Percentiles rank a stretch among this genome's conserved stretches.
phyloP scores from a whole-genome alignment of 1,284 basidiomycete genomes.

The Moesziomyces parantarcticus region DNA sequence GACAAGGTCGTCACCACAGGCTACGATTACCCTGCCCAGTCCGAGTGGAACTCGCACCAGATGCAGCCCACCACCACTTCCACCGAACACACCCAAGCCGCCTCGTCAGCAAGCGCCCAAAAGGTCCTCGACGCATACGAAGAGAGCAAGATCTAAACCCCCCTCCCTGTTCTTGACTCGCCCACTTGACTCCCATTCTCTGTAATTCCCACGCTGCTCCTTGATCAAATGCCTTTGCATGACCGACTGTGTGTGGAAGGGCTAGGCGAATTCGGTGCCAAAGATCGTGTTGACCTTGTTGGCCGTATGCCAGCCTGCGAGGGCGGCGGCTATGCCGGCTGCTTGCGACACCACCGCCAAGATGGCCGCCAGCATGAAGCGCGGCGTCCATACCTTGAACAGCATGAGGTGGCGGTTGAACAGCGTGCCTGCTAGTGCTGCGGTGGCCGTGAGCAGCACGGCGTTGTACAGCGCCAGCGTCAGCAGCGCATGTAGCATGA shows the following conservation, averaged over 20 bases:
- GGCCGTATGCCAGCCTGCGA: constrained; percentile 42
- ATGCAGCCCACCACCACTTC: constrained; percentile 20
- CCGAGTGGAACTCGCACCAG: constrained; percentile 1
- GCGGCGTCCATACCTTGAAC: constrained; percentile 97
- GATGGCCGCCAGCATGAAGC: constrained; percentile 82
- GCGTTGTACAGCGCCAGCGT: constrained; percentile 79
- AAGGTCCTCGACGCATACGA: constrained; percentile 43
- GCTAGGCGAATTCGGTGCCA: constrained; percentile 41
- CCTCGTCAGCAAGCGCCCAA: constrained; percentile 7
- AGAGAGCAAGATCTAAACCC: constrained; percentile 8
- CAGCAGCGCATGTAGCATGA: constrained; percentile 72
- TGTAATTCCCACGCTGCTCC: not conserved
- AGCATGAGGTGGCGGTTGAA: constrained; percentile 94
- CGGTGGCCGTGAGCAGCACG: constrained; percentile 68
- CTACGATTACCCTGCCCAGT: constrained; percentile 16
- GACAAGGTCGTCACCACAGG: constrained; percentile 14
- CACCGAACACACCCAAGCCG: constrained; percentile 4
- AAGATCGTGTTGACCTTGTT: constrained; percentile 51
- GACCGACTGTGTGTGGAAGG: too few relatives aligned
- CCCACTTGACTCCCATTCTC: not conserved
- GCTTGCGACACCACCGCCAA: constrained; percentile 70
- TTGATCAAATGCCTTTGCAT: not conserved
- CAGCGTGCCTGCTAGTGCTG: constrained; percentile 77
- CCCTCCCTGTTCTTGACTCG: too few relatives aligned
- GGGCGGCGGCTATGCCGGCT: constrained; percentile 65